phyloP scores from a whole-genome alignment of 176 grass and related monocot genomes.

The Aegilops longissima region DNA sequence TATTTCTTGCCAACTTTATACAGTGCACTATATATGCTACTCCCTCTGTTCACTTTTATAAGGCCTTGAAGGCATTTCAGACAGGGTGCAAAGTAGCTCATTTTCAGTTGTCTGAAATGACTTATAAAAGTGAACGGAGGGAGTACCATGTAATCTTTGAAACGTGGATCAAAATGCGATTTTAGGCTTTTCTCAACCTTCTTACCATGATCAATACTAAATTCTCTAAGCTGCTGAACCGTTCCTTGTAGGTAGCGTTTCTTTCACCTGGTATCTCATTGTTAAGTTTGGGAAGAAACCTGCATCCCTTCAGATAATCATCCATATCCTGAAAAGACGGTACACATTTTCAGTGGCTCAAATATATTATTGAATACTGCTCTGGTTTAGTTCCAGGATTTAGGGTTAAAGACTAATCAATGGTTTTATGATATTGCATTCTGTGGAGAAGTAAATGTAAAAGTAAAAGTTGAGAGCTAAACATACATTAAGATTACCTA shows the following conservation, averaged over 20 bases:
- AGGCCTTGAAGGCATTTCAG: too few relatives aligned
- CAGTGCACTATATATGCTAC: not conserved
- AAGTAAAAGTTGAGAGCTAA: not conserved
- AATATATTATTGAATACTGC: not conserved
- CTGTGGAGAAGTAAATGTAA: not conserved
- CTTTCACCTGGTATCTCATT: conserved; percentile 74
- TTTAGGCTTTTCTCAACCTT: conserved; percentile 34
- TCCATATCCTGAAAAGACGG: conserved; percentile 59
- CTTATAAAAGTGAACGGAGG: too few relatives aligned
- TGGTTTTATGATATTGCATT: not conserved
- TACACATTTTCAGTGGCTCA: not conserved
- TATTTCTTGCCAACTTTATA: not conserved
- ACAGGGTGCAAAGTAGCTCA: too few relatives aligned
- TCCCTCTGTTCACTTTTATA: too few relatives aligned
- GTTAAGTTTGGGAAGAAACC: conserved; percentile 92
- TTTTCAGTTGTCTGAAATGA: too few relatives aligned
- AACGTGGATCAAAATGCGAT: not conserved
- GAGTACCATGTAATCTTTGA: conserved; percentile 2
- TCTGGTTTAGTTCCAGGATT: not conserved
- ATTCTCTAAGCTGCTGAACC: conserved; percentile 81
- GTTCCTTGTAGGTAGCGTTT: conserved; percentile 93
- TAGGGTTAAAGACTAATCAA: not conserved
- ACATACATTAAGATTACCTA: not conserved
- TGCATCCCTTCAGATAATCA: conserved; percentile 85
- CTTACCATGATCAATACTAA: conserved; percentile 95